Evolutionary conservation across 345 rosid species (phyloP), one percentile per base, ranked within the genome.

Genomic region (Linum lewisii): DNA sequence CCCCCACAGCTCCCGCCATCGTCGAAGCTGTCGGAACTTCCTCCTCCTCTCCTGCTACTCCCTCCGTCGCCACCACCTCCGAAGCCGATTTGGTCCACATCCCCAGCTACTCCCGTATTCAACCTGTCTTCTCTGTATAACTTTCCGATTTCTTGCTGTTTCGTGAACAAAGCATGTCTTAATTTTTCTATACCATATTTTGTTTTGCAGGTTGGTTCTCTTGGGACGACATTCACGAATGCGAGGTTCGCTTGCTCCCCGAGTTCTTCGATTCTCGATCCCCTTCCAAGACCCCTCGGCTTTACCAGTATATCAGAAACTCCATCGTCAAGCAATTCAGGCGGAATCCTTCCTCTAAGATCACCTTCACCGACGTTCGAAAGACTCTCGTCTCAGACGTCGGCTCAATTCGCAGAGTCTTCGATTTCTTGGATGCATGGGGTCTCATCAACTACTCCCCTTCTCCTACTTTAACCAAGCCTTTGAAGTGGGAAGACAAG

Each of bases 371-470:
- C 0, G 95, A 88, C 54, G 47, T 77, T 36, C 68, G 99, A 71
- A 82, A 79, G 81, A 78, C 78, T 6, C 85, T 89, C 13, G 87
- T 89, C 2, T 84, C 86, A 0, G 99, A 93, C 23, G 99, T 84
- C 21, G 97, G 88, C 21, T 93, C 99, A 21, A 79, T 89, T 63
- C 86, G 95, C 24, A 82, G 93, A 76, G 94, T 93, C 38, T 93
- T 86, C 18, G 97, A 93, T 76, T 89, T 93, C 67, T 74, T 93
- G 26, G 99, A 93, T n/a, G 67, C 83, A 0, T 89, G 99, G 99
- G 34, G 95, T 5, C 78, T 92, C 68, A 67, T 93, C 57, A 93
- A 93, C 66, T 87, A 79, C 68, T 60, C 34, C 4, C 34, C 84
- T 18, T 67, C 81, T 51, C 59, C 85, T 23, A 49, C 72, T 16